Percentiles rank a stretch among this genome's conserved stretches.
These are phyloP conservation scores for Fibroporia radiculosa DNA, from an alignment of 768 basidiomycete species.

Conservation along the genomic window DNA sequence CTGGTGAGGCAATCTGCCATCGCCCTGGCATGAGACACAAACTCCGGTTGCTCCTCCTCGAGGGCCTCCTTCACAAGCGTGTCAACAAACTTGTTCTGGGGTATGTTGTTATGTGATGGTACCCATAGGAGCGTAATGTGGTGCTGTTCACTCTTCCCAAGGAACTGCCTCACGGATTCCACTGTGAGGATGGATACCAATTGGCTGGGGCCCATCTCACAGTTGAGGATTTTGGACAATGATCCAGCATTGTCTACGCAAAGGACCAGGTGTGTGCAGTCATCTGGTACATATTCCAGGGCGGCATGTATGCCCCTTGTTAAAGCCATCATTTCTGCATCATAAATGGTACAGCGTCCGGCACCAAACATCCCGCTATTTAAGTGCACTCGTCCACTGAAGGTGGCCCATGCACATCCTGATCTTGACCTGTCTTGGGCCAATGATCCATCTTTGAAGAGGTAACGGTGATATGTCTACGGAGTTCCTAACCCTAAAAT, in stretches of 20 bases:
- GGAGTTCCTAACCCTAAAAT: no score
- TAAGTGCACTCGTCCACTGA: no score
- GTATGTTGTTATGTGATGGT: neutral
- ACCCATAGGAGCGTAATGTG: neutral
- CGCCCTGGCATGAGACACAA: neutral
- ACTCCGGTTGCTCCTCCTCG: neutral
- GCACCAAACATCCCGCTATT: neutral
- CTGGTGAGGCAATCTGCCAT: no score
- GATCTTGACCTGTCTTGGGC: neutral
- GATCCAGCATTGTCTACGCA: no score
- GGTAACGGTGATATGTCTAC: no score
- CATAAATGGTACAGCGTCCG: neutral
- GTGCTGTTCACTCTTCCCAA: neutral
- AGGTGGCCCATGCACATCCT: neutral
- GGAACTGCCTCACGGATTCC: neutral
- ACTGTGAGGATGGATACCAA: neutral
- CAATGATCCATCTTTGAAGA: neutral
- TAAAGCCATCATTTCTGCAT: constrained; percentile 1
- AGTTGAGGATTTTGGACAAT: no score
- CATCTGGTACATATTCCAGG: no score
- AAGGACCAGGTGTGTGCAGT: no score
- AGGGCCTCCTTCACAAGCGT: neutral
- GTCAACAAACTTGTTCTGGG: neutral
- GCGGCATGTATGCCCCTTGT: neutral
- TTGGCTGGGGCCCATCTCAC: no score